phyloP scores from a whole-genome alignment of 225 moss, liverwort and hornwort species.

The Thuidium tamariscinum region DNA sequence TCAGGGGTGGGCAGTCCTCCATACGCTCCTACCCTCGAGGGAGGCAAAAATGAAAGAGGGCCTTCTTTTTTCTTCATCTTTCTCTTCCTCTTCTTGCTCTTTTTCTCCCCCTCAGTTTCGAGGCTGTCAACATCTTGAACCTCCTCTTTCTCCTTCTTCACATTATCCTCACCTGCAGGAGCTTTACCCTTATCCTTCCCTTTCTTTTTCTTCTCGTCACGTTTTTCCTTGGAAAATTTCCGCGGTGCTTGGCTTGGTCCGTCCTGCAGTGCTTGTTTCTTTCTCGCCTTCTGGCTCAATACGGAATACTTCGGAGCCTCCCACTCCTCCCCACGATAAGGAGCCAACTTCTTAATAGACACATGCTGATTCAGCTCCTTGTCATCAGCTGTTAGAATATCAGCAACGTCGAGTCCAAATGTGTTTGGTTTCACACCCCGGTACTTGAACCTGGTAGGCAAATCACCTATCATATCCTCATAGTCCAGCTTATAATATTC shows the following conservation, averaged over 20 bases:
- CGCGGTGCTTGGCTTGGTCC: not conserved
- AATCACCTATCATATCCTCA: slow-evolving; percentile 80
- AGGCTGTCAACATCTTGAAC: not conserved
- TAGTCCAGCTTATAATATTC: slow-evolving; percentile 96
- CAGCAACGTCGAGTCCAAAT: slow-evolving; percentile 59
- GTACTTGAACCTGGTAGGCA: slow-evolving; percentile 85
- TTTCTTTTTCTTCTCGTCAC: slow-evolving; percentile 6
- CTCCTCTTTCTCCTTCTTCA: not conserved
- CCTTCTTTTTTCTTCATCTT: slow-evolving; percentile 44
- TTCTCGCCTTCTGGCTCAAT: slow-evolving; percentile 59
- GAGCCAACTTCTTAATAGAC: slow-evolving; percentile 82
- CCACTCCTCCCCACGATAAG: slow-evolving; percentile 85
- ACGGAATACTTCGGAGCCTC: slow-evolving; percentile 43
- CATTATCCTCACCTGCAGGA: not conserved
- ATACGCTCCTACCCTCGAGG: slow-evolving; percentile 39
- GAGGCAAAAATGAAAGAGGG: slow-evolving; percentile 20
- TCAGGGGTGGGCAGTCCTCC: slow-evolving; percentile 15
- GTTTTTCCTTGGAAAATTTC: slow-evolving; percentile 16
- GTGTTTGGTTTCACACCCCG: slow-evolving; percentile 60
- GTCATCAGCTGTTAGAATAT: slow-evolving; percentile 66
- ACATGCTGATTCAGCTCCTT: slow-evolving; percentile 89
- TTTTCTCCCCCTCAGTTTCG: slow-evolving; percentile 11
- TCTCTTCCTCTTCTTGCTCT: slow-evolving; percentile 59
- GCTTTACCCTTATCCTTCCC: not conserved
- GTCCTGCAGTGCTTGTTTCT: slow-evolving; percentile 47